Conservation (phyloP, 129 eudicot species). For the Saposhnikovia divaricata region DNA sequence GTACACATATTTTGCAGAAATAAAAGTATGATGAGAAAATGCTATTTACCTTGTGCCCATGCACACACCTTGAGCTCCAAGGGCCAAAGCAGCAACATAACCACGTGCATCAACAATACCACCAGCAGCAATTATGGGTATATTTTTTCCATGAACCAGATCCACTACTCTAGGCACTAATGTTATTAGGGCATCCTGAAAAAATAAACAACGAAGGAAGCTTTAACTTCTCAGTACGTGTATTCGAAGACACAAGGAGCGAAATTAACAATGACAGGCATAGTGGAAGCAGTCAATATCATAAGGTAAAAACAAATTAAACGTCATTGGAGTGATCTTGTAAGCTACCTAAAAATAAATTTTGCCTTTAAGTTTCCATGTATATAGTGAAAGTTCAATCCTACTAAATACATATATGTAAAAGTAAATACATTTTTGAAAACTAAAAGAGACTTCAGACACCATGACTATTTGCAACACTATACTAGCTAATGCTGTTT, state of each 20-base stretch:
- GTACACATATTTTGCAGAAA: too few relatives aligned
- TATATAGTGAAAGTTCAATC: not conserved
- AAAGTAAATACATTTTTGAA: not conserved
- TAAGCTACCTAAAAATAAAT: not conserved
- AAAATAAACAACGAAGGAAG: not conserved
- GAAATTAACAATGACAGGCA: not conserved
- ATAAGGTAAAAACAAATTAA: not conserved
- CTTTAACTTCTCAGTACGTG: not conserved
- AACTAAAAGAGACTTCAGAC: not conserved
- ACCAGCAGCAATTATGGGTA: slow-evolving; percentile 91
- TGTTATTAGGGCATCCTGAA: slow-evolving; percentile 52
- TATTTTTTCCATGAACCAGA: slow-evolving; percentile 48
- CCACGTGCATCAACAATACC: slow-evolving; percentile 94
- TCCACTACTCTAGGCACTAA: slow-evolving; percentile 77
- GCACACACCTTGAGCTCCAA: slow-evolving; percentile 84
- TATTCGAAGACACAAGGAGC: not conserved
- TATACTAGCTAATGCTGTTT: not conserved
- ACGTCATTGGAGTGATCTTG: not conserved
- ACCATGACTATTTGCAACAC: not conserved
- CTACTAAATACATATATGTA: not conserved
- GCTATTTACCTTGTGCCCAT: slow-evolving; percentile 74
- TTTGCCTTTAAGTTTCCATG: not conserved
- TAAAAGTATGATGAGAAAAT: not conserved
- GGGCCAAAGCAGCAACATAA: slow-evolving; percentile 92
- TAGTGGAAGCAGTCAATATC: not conserved